Evolutionary conservation across 1,284 basidiomycete species (phyloP).

Genomic region (Heliocybe sulcata): DNA sequence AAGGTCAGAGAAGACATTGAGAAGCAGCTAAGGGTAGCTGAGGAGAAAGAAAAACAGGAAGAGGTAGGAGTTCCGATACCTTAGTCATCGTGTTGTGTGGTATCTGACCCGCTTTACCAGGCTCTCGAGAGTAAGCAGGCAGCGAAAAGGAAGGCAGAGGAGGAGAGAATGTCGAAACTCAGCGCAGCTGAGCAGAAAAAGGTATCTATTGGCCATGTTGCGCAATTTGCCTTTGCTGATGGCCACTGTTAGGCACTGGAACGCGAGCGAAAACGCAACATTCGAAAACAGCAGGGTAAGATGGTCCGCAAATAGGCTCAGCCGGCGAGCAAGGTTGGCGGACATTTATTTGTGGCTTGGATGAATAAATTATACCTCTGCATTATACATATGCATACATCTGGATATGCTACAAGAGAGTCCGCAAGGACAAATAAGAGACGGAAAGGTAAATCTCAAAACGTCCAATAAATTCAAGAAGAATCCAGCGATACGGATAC

Average conservation of each 20-base stretch:
- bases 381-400: background rate
- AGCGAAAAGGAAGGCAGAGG: constrained; percentile 69
- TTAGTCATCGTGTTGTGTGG: constrained; percentile 3
- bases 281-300: constrained; percentile 68
- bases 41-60: constrained; percentile 63
- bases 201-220: constrained; percentile 26
- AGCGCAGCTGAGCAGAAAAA: constrained; percentile 82
- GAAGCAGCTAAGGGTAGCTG: constrained; percentile 60
- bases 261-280: constrained; percentile 63
- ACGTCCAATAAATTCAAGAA: background rate
- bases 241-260: constrained; percentile 47
- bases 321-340: no score
- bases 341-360: no score
- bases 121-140: constrained; percentile 60
- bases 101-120: constrained; percentile 18
- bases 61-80: constrained; percentile 34
- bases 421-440: background rate
- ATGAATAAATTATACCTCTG: background rate
- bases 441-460: background rate
- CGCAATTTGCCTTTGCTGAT: constrained; percentile 1
- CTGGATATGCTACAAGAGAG: background rate
- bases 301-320: constrained; percentile 16
- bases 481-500: background rate
- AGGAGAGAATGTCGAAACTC: constrained; percentile 64
- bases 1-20: constrained; percentile 67